Evolutionary conservation across 2,329 filamentous ascomycete genomes (phyloP).

Genomic region (Paramyrothecium sp.): DNA sequence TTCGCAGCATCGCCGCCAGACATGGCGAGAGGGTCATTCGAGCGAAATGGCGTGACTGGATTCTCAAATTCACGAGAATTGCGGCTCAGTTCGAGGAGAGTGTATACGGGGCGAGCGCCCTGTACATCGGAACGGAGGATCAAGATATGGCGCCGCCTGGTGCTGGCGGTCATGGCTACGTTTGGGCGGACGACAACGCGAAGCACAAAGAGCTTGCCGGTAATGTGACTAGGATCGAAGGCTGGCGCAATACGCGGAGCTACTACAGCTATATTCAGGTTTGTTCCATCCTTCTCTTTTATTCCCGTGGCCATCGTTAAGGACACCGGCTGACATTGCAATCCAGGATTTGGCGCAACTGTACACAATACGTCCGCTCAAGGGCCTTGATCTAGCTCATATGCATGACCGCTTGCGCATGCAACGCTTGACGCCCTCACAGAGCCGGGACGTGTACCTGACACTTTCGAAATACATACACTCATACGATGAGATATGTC

Average conservation of each 20-base stretch:
- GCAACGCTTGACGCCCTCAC: constrained; percentile 71
- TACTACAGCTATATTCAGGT: constrained; percentile 95
- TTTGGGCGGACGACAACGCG: constrained; percentile 82
- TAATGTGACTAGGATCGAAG: constrained; percentile 90
- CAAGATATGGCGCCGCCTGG: constrained; percentile 55
- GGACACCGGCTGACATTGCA: neutral
- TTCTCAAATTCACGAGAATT: constrained; percentile 90
- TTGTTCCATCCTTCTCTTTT: constrained; percentile 15
- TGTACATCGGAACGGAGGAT: constrained; percentile 81
- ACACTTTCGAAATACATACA: constrained; percentile 74
- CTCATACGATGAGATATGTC: constrained; percentile 81
- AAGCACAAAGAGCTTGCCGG: constrained; percentile 86
- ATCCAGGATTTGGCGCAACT: constrained; percentile 62
- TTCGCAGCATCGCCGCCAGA: constrained; percentile 78
- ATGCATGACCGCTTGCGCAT: constrained; percentile 88
- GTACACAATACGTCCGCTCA: constrained; percentile 66
- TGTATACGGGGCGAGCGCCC: constrained; percentile 88
- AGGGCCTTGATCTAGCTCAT: constrained; percentile 84
- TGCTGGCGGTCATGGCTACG: constrained; percentile 84
- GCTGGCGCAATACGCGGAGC: constrained; percentile 91
- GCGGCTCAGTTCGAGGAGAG: constrained; percentile 92
- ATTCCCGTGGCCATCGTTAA: neutral
- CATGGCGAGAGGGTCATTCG: constrained; percentile 89
- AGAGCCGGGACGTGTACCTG: constrained; percentile 82
- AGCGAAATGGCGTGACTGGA: constrained; percentile 91